Base-by-base conservation (phyloP, 164 flowering plant species). In the Paratinospora sagittata region DNA sequence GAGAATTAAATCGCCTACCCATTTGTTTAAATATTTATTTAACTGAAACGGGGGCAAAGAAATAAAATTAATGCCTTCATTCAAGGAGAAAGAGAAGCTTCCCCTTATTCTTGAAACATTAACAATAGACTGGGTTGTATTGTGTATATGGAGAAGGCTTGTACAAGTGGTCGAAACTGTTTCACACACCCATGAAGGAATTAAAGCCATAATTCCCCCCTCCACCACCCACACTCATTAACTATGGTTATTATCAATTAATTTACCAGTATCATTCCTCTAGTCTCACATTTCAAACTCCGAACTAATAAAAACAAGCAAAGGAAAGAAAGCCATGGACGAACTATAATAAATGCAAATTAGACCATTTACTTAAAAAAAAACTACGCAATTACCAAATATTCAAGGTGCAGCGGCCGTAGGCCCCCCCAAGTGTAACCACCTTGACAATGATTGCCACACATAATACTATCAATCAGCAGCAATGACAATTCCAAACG, bases 161-260 rank as follows among this genome's bases (percentile, higher is more conserved):
- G 66, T 27, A 63, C 66, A 63, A 63, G 66, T 63, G 66, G 66
- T 27, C 30, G 39, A 17, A 63, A 33, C 39, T 63, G 66, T 63
- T 19, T 0, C 36, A 52, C 58, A 19, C 19, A 52, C 6, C 58
- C 58, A 52, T 16, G 13, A 13, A n/a, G n/a, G n/a, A n/a, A n/a
- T n/a, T n/a, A n/a, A n/a, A n/a, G n/a, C n/a, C 66, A 27, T 21
- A 63, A 30, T 2, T 23, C n/a, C n/a, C n/a, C n/a, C n/a, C n/a
- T n/a, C n/a, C n/a, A n/a, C 66, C 41, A 23, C 34, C 37, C 14
- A 30, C 39, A 30, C 63, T 27, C 39, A 63, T 63, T 14, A 63
- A 19, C 21, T 63, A 63, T 30, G 66, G 17, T 49, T 13, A 13
- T 14, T 19, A 52, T 52, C 6, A 52, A n/a, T 52, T n/a, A 16